phyloP scores from a whole-genome alignment of 1,139 yeast species.

The Suhomyces wounanorum region DNA sequence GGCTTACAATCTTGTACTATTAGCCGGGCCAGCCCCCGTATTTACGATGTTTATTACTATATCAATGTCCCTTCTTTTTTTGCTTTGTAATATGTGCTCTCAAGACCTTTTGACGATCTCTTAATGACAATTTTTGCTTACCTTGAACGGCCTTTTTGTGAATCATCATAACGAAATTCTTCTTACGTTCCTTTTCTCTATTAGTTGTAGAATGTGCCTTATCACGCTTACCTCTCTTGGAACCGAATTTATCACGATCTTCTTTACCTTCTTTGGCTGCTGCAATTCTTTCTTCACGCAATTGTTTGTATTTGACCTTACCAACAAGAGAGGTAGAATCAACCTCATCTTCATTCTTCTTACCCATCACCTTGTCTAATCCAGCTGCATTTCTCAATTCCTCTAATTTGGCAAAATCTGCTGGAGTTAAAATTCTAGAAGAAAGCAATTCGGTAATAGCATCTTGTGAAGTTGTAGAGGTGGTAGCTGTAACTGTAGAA shows the following conservation, averaged over 20 bases:
- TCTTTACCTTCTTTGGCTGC: slow-evolving; percentile 88
- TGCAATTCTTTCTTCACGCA: slow-evolving; percentile 87
- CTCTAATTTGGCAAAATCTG: slow-evolving; percentile 93
- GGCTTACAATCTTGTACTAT: slow-evolving; percentile 7
- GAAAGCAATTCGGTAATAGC: slow-evolving; percentile 69
- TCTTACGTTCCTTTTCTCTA: slow-evolving; percentile 93
- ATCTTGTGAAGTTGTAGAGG: slow-evolving; percentile 27
- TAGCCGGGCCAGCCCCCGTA: slow-evolving; percentile 12
- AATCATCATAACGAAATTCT: slow-evolving; percentile 98
- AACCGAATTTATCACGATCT: slow-evolving; percentile 87
- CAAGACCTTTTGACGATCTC: slow-evolving; percentile 86
- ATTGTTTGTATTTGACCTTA: slow-evolving; percentile 78
- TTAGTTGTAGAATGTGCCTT: slow-evolving; percentile 87
- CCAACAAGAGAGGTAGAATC: slow-evolving; percentile 83
- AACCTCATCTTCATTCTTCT: slow-evolving; percentile 73
- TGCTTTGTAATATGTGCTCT: slow-evolving; percentile 86
- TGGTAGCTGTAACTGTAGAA: slow-evolving; percentile 5
- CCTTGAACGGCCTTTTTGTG: slow-evolving; percentile 95
- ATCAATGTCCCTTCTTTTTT: slow-evolving; percentile 73
- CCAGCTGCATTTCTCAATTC: slow-evolving; percentile 86
- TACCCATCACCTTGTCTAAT: slow-evolving; percentile 70
- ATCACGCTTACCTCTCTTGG: slow-evolving; percentile 81
- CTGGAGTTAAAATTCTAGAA: slow-evolving; percentile 85
- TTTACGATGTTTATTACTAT: slow-evolving; percentile 12
- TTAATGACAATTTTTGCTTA: slow-evolving; percentile 81